Conservation (phyloP, 441 rosid species). For the Gossypium schwendimanii region DNA sequence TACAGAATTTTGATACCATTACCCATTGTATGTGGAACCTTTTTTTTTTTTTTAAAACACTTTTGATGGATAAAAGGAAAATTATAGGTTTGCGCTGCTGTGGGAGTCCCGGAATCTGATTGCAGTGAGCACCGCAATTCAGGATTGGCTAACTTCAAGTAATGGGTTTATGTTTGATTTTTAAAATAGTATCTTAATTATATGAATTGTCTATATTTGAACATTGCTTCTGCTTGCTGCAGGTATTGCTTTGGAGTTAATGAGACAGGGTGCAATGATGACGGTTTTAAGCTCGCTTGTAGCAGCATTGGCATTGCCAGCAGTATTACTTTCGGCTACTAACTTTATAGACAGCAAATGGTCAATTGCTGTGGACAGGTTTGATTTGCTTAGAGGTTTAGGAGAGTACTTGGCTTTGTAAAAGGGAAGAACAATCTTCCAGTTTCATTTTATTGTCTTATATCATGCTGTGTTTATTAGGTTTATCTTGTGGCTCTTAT, state of each 20-base stretch:
- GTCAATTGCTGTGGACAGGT: constrained; percentile 88
- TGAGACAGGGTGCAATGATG: constrained; percentile 88
- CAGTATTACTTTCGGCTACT: constrained; percentile 63
- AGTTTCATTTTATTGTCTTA: constrained; percentile 1
- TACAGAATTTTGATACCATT: constrained; percentile 16
- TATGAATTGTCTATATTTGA: constrained; percentile 10
- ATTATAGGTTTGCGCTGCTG: constrained; percentile 69
- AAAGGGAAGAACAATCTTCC: constrained; percentile 8
- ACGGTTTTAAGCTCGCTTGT: constrained; percentile 73
- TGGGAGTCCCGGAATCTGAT: constrained; percentile 87
- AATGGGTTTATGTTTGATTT: constrained; percentile 30
- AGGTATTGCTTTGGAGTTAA: constrained; percentile 66
- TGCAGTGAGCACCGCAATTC: constrained; percentile 87
- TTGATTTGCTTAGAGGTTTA: constrained; percentile 16
- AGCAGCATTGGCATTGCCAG: constrained; percentile 76
- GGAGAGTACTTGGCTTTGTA: constrained; percentile 9
- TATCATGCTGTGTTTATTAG: not conserved
- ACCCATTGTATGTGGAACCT: not conserved
- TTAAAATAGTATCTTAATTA: not conserved
- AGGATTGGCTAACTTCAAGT: constrained; percentile 98
- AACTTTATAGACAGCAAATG: constrained; percentile 81
- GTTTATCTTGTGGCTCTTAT: not conserved
- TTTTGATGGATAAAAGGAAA: not conserved
- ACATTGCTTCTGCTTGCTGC: constrained; percentile 21
- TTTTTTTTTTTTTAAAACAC: not conserved